Base-by-base conservation (phyloP, 805 yeast species). In the Nakazawaea sp. region DNA sequence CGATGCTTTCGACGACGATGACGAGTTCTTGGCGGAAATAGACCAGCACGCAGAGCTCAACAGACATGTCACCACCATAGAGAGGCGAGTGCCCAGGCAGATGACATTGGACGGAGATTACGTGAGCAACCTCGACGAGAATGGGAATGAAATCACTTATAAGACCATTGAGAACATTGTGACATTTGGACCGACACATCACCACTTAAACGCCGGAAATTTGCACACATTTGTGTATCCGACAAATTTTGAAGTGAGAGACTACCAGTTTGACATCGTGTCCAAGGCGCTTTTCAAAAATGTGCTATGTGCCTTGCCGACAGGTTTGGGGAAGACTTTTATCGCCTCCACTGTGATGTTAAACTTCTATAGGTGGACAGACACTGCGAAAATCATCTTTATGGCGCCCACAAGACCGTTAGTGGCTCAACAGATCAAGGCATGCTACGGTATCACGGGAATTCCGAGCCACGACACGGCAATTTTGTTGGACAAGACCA, bases 341-440 rank as follows among this genome's bases (percentile, higher is more conserved):
- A 88, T 92, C 51, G 97, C 98, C 2, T 79, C 94, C 26, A 81
- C 95, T 0, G 90, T 90, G 17, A 92, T 92, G 88, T 66, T 88
- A 39, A 92, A 92, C 53, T 92, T 72, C 59, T 78, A 73, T 47
- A 61, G 94, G 33, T 92, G 98, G 98, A 83, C 89, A 16, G 72
- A 72, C 12, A 55, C 60, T 4, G 77, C 87, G 2, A 92, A 89
- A 51, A 76, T 92, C 46, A 74, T 94, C 1, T 92, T 92, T 56
- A 80, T 90, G 81, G 98, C 99, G 0, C 99, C 99, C 0, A 92
- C 99, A 2, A 68, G 89, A 45, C 99, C 99, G 0, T 66, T 92
- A 38, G 97, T 92, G 5, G 89, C 96, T 1, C 99, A 92, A 59
- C 98, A 92, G 59, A 83, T 90, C 46, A 83, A 82, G 51, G 97